Conservation (phyloP, 805 yeast genomes). For the Dipodascus albidus region DNA sequence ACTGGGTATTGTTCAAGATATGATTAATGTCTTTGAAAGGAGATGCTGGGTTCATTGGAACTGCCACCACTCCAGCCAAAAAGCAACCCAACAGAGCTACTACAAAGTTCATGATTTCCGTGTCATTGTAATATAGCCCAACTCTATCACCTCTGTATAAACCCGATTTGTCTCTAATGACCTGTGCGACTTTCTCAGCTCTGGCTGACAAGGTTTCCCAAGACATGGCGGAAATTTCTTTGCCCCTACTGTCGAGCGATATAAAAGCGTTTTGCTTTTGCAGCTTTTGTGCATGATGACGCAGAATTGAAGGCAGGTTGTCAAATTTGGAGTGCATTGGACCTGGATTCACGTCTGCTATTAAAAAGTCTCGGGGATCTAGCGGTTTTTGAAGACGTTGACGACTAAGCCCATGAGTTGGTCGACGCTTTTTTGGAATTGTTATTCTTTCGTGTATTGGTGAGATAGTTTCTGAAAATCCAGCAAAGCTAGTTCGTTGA, state of each 20-base stretch:
- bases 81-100: constrained; percentile 86
- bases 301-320: constrained; percentile 60
- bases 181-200: constrained; percentile 82
- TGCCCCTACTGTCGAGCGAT: constrained; percentile 67
- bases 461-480: neutral
- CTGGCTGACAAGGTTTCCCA: constrained; percentile 84
- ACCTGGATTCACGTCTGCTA: constrained; percentile 16
- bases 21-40: constrained; percentile 58
- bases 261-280: constrained; percentile 64
- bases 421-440: neutral
- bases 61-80: constrained; percentile 87
- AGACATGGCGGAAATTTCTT: constrained; percentile 59
- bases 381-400: constrained; percentile 42
- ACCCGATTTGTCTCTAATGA: constrained; percentile 60
- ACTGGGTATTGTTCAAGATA: constrained; percentile 61
- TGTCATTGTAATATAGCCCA: constrained; percentile 68
- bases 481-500: neutral
- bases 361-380: constrained; percentile 41
- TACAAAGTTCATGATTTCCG: constrained; percentile 75
- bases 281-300: constrained; percentile 58
- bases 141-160: constrained; percentile 76
- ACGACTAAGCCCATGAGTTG: neutral
- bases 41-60: constrained; percentile 73
- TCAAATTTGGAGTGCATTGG: constrained; percentile 32
- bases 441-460: neutral